Percentiles rank a stretch among this genome's conserved stretches.
Conservation (phyloP, 768 basidiomycete species). For the Austroboletus eburneus region DNA sequence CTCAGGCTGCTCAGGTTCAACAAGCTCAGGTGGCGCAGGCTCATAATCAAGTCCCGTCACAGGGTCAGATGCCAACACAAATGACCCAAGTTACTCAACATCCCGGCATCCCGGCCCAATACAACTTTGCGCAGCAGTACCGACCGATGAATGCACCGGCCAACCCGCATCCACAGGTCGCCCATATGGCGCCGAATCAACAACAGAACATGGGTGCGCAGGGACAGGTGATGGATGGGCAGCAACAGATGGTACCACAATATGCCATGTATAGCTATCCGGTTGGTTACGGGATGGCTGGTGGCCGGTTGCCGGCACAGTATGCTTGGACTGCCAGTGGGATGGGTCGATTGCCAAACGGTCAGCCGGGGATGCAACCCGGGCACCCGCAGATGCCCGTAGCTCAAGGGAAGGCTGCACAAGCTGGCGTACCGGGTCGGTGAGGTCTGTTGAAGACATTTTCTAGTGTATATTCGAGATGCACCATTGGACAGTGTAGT, state of each 20-base stretch:
- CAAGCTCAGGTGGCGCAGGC: slow-evolving; percentile 1
- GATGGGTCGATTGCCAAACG: slow-evolving; percentile 22
- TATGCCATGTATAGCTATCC: slow-evolving; percentile 27
- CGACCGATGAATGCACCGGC: slow-evolving; percentile 30
- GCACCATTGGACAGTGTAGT: slow-evolving; percentile 13
- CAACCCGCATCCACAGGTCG: slow-evolving; percentile 25
- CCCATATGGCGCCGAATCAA: slow-evolving; percentile 25
- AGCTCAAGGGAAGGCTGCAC: slow-evolving; percentile 31
- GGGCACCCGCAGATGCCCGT: slow-evolving; percentile 29
- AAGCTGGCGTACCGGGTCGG: slow-evolving; percentile 32
- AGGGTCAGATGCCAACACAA: slow-evolving; percentile 24
- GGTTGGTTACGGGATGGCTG: slow-evolving; percentile 18
- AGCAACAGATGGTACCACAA: slow-evolving; percentile 30
- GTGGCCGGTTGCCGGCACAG: slow-evolving; percentile 14
- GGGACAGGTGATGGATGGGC: slow-evolving; percentile 22
- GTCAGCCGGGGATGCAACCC: slow-evolving; percentile 29
- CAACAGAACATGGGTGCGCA: slow-evolving; percentile 27
- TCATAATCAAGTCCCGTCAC: slow-evolving; percentile 20
- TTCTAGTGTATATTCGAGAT: slow-evolving; percentile 4
- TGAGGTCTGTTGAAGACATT: slow-evolving; percentile 17
- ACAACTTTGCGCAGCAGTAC: slow-evolving; percentile 34
- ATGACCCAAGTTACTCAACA: slow-evolving; percentile 26
- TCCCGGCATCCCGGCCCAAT: slow-evolving; percentile 24
- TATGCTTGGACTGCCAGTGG: slow-evolving; percentile 25
- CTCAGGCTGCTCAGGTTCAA: slow-evolving; percentile 18